A percentile compares a stretch with the other conserved stretches of the same genome.
Conservation (phyloP, 1,284 basidiomycete species). For the Rhizoctonia solani region DNA sequence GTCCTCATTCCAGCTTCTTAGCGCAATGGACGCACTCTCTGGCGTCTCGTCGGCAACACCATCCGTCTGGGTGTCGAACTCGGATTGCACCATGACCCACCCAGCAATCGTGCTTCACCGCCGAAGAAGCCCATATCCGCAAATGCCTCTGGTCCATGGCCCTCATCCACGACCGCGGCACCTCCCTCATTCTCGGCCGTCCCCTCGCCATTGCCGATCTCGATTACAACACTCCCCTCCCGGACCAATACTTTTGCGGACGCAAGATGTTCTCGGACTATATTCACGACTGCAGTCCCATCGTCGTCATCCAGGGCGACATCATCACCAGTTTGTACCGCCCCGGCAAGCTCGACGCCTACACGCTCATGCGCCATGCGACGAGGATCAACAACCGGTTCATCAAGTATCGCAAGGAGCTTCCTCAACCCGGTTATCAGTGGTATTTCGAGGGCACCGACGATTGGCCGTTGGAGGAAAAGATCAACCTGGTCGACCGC, state of each 20-base stretch:
- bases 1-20: slow-evolving; percentile 44
- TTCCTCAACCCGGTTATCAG: slow-evolving; percentile 66
- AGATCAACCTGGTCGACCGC: slow-evolving; percentile 64
- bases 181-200: slow-evolving; percentile 79
- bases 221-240: slow-evolving; percentile 75
- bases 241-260: slow-evolving; percentile 49
- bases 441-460: slow-evolving; percentile 71
- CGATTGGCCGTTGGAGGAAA: slow-evolving; percentile 67
- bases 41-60: slow-evolving; percentile 80
- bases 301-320: slow-evolving; percentile 80
- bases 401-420: slow-evolving; percentile 62
- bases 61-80: slow-evolving; percentile 78
- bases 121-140: slow-evolving; percentile 72
- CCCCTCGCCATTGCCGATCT: slow-evolving; percentile 75
- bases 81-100: slow-evolving; percentile 81
- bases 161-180: slow-evolving; percentile 79
- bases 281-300: slow-evolving; percentile 67
- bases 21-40: slow-evolving; percentile 80
- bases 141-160: slow-evolving; percentile 80
- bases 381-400: slow-evolving; percentile 75
- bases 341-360: slow-evolving; percentile 65
- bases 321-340: slow-evolving; percentile 81
- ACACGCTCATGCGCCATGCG: slow-evolving; percentile 72
- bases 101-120: slow-evolving; percentile 64
- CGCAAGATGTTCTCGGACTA: slow-evolving; percentile 62